Evolutionary conservation across 2,329 filamentous ascomycete genomes (phyloP).

Genomic region (Botrytis galanthina): DNA sequence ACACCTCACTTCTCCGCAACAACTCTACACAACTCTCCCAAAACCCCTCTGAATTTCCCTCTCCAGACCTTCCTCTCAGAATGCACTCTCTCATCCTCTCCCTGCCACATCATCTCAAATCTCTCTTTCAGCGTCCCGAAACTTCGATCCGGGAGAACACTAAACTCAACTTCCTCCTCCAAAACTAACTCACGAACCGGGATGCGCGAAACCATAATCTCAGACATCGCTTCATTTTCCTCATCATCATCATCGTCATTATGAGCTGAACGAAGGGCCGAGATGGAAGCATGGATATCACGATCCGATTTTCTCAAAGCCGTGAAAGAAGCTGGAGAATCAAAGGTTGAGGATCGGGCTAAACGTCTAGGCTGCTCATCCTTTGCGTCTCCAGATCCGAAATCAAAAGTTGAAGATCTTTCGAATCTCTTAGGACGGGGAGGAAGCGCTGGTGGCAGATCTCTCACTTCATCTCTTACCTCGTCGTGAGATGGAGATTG

Average conservation of each 20-base stretch:
- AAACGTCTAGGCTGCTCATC: neutral
- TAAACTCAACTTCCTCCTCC: neutral
- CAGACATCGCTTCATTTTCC: neutral
- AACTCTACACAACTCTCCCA: neutral
- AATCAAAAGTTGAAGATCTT: neutral
- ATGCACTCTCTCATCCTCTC: slow-evolving; percentile 2
- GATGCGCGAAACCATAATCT: neutral
- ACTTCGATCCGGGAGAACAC: neutral
- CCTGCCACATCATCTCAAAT: neutral
- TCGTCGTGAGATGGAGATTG: neutral
- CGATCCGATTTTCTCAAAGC: neutral
- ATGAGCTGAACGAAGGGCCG: neutral
- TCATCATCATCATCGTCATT: neutral
- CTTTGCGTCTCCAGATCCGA: neutral
- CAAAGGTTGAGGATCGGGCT: neutral
- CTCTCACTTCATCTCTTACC: neutral
- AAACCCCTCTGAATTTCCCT: neutral
- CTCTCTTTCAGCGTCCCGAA: neutral
- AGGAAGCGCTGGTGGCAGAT: neutral
- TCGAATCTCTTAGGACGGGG: neutral
- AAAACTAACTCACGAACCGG: neutral
- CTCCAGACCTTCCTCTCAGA: neutral
- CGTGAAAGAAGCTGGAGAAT: neutral
- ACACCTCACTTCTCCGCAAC: neutral
- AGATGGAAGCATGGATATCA: neutral